Percentiles rank a stretch among this genome's conserved stretches.
Conservation (phyloP, 2,329 filamentous ascomycete species). For the Beauveria varroae region DNA sequence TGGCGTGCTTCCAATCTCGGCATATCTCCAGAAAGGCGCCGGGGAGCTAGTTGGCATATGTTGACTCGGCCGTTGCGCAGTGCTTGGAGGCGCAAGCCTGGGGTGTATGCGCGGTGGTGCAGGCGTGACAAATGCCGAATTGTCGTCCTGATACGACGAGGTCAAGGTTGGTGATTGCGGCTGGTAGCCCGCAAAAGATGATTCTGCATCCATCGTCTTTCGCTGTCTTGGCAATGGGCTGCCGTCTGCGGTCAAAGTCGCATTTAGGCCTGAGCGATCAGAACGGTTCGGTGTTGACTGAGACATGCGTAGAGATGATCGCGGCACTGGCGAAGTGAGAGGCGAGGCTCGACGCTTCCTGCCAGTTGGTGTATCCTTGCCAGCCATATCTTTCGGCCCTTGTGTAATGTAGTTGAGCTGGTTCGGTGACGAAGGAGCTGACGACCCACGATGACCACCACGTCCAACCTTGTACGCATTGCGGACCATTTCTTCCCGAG, state of each 20-base stretch:
- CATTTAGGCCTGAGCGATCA: constrained; percentile 30
- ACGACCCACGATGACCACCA: constrained; percentile 59
- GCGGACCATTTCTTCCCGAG: constrained; percentile 80
- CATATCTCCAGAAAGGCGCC: constrained; percentile 83
- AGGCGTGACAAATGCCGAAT: constrained; percentile 59
- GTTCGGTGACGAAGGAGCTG: constrained; percentile 60
- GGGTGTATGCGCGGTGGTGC: constrained; percentile 68
- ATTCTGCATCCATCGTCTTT: constrained; percentile 36
- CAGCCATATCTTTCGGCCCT: constrained; percentile 47
- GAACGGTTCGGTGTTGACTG: constrained; percentile 52
- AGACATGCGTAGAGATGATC: constrained; percentile 39
- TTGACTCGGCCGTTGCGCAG: constrained; percentile 71
- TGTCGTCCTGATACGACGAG: constrained; percentile 55
- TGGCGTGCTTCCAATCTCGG: constrained; percentile 68
- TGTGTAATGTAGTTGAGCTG: constrained; percentile 55
- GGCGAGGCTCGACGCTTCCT: constrained; percentile 51
- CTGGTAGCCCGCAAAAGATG: constrained; percentile 41
- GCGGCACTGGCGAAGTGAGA: constrained; percentile 47
- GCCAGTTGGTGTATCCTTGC: constrained; percentile 41
- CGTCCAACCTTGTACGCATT: constrained; percentile 56
- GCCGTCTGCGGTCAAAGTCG: constrained; percentile 43
- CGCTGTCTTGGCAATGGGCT: constrained; percentile 55
- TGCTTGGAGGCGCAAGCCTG: constrained; percentile 70
- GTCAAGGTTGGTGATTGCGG: constrained; percentile 55
- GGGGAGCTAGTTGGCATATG: constrained; percentile 82